Evolutionary conservation across 2,329 filamentous ascomycete species (phyloP).

Genomic region (Neopestalotiopsis clavispora): DNA sequence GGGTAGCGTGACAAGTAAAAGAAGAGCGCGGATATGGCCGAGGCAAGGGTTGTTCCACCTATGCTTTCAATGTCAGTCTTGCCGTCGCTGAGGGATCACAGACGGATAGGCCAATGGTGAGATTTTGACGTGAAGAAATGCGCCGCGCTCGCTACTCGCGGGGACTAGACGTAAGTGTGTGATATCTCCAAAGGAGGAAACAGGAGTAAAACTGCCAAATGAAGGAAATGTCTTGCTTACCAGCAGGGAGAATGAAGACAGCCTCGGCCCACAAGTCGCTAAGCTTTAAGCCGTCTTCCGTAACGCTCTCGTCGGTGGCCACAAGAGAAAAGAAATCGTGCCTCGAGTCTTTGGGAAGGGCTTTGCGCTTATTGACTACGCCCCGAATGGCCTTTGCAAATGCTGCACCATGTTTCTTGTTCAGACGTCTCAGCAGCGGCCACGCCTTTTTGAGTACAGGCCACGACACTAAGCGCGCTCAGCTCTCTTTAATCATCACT

Average conservation of each 20-base stretch:
- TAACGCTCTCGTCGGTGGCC: not conserved
- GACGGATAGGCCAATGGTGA: too few relatives aligned
- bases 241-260: conserved; percentile 15
- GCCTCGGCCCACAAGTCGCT: conserved; percentile 18
- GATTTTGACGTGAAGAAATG: too few relatives aligned
- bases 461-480: not conserved
- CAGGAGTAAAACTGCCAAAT: too few relatives aligned
- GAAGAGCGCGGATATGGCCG: conserved; percentile 35
- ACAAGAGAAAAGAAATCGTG: conserved; percentile 24
- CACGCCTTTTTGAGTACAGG: not conserved
- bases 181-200: too few relatives aligned
- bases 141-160: too few relatives aligned
- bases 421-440: not conserved
- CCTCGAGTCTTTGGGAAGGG: conserved; percentile 19
- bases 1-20: conserved; percentile 41
- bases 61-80: not conserved
- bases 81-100: too few relatives aligned
- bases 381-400: not conserved
- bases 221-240: not conserved
- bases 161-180: too few relatives aligned
- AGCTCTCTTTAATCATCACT: not conserved
- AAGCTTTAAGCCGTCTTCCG: conserved; percentile 11
- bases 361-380: conserved; percentile 24
- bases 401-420: not conserved
- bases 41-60: conserved; percentile 35